phyloP scores from a whole-genome alignment of 2,329 filamentous ascomycete species.

The Lecanoromycetidae sp. region DNA sequence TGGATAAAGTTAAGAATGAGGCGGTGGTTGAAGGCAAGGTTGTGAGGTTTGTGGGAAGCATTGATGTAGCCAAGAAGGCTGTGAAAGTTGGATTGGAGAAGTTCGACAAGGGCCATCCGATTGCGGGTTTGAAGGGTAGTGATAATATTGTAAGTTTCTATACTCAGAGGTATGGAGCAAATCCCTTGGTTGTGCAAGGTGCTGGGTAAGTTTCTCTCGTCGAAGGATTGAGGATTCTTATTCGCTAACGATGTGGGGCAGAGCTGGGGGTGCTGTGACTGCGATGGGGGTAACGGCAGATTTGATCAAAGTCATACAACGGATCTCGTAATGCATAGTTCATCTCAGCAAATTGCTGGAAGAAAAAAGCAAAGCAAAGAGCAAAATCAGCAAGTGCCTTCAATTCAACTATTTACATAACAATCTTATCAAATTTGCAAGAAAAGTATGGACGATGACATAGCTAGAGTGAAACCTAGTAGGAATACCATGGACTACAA shows the following conservation, averaged over 20 bases:
- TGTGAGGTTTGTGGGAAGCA: slow-evolving; percentile 83
- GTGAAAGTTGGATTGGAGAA: slow-evolving; percentile 90
- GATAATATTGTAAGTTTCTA: slow-evolving; percentile 99
- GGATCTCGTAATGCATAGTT: slow-evolving; percentile 43
- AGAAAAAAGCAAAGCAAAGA: no score
- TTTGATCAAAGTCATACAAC: slow-evolving; percentile 72
- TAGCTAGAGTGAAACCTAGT: no score
- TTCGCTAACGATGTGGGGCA: slow-evolving; percentile 8
- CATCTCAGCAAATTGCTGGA: no score
- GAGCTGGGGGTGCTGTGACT: slow-evolving; percentile 83
- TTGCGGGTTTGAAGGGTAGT: slow-evolving; percentile 88
- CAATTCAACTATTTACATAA: no score
- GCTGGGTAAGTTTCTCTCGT: slow-evolving; percentile 44
- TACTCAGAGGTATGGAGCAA: slow-evolving; percentile 82
- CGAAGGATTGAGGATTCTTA: not conserved
- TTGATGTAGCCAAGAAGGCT: slow-evolving; percentile 66
- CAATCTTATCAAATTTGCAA: no score
- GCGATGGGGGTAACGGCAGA: slow-evolving; percentile 97
- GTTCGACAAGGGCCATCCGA: slow-evolving; percentile 77
- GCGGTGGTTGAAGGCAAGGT: slow-evolving; percentile 83
- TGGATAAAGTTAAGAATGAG: slow-evolving; percentile 77
- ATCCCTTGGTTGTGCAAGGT: slow-evolving; percentile 88
- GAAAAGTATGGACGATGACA: no score
- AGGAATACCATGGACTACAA: no score
- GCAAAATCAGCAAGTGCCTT: no score